Base-by-base conservation (phyloP, 2,329 filamentous ascomycete genomes). In the Cladorrhinum sp. region DNA sequence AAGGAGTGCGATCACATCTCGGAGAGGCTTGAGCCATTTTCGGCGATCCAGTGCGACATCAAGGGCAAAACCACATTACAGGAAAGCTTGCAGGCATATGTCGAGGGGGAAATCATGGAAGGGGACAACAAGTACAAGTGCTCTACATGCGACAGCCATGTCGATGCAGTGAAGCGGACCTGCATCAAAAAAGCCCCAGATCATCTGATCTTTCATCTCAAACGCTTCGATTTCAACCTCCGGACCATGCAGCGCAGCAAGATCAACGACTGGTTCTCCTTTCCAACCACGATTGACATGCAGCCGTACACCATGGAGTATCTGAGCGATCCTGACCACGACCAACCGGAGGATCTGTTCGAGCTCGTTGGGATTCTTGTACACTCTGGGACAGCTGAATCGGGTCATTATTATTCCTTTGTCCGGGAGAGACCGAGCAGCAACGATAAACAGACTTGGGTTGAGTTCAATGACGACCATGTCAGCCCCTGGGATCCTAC, bases 41-140 rank as follows among this genome's bases (percentile, higher is more conserved):
- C 92, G 14, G 93, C 94, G 4, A 92, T 99, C 58, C 93, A 96
- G 68, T 96, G 95, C 72, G 93, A 97, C 68, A 96, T 99, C 70
- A 96, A 96, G 73, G 94, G 94, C 56, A 98, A 97, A 75, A 82
- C 80, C 21, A 89, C 81, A 30, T 82, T 99, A 1, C 82, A 91
- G 69, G 92, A 97, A 66, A 98, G 95, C 70, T 80, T 99, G 14
- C 87, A 92, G 68, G 92, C 94, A n/a, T 98, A 96, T 72, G 92
- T 98, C 12, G 91, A 96, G 71, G 95, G 95, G 3, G 95, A 99
- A 75, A 87, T 95, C 36, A 93, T 99, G 89, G 92, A 96, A 79
- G 95, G 96, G 66, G 92, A 96, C 69, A 98, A 99, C 79, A 97
- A 96, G 76, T 99, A 98, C 79, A 96, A 96, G 66, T 99, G 95